These are phyloP conservation scores for Peniophora sp. DNA, from an alignment of 1,284 basidiomycete species.

Conservation along the genomic window DNA sequence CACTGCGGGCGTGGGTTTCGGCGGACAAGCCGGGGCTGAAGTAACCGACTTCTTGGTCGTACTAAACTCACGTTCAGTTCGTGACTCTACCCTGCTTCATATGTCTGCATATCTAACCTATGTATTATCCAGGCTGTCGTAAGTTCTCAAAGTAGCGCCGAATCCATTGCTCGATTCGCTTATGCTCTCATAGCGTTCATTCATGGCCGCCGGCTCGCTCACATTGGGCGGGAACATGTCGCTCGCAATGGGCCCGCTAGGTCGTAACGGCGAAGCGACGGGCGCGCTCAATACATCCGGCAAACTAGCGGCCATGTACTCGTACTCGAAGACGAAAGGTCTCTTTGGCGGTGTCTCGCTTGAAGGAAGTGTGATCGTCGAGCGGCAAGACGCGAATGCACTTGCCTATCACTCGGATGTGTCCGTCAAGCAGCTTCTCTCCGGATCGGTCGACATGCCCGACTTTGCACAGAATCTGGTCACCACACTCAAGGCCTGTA, in stretches of 20 bases:
- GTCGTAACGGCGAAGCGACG: slow-evolving; percentile 89
- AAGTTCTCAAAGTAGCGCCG: slow-evolving; percentile 19
- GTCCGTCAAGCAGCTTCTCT: slow-evolving; percentile 72
- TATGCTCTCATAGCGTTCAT: slow-evolving; percentile 55
- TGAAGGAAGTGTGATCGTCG: slow-evolving; percentile 92
- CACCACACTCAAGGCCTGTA: slow-evolving; percentile 65
- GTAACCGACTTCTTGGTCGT: slow-evolving; percentile 95
- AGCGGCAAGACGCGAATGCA: slow-evolving; percentile 87
- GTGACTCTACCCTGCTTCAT: slow-evolving; percentile 16
- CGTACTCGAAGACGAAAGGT: slow-evolving; percentile 92
- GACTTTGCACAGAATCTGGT: slow-evolving; percentile 72
- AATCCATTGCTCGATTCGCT: not conserved
- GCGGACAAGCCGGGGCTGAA: slow-evolving; percentile 78
- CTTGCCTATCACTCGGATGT: slow-evolving; percentile 74
- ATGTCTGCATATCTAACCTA: not conserved
- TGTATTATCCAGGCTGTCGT: slow-evolving; percentile 47
- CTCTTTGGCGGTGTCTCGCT: slow-evolving; percentile 81
- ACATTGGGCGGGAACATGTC: slow-evolving; percentile 93
- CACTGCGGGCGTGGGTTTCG: slow-evolving; percentile 89
- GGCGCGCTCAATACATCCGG: slow-evolving; percentile 85
- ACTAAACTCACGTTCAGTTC: slow-evolving; percentile 73
- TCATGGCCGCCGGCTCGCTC: slow-evolving; percentile 92
- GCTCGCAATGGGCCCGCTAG: slow-evolving; percentile 88
- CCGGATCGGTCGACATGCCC: slow-evolving; percentile 67
- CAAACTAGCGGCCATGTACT: slow-evolving; percentile 92